These are phyloP conservation scores for Salix suchowensis DNA, from an alignment of 345 rosid species.

Conservation along the genomic window DNA sequence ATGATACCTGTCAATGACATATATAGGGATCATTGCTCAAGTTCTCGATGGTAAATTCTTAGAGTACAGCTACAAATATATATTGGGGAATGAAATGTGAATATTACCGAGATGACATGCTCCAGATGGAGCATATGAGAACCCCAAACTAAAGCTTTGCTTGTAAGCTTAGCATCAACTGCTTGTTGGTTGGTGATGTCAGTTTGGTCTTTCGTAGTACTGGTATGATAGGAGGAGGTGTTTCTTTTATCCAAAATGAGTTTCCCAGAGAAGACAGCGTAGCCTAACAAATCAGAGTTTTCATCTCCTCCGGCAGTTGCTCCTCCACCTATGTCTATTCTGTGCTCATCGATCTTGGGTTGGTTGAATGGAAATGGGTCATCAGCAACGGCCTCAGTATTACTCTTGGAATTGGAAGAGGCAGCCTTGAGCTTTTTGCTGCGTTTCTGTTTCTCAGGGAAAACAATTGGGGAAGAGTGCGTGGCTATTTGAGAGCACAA, in stretches of 20 bases:
- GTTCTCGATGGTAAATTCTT: not conserved
- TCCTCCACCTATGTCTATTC: slow-evolving; percentile 51
- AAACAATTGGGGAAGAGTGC: slow-evolving; percentile 75
- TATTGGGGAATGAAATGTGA: not conserved
- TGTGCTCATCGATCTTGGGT: slow-evolving; percentile 49
- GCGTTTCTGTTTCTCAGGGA: slow-evolving; percentile 84
- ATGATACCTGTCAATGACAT: slow-evolving; percentile 60
- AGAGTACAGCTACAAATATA: not conserved
- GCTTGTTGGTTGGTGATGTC: slow-evolving; percentile 45
- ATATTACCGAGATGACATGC: slow-evolving; percentile 70
- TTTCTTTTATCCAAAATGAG: slow-evolving; percentile 69
- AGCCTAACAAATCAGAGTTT: slow-evolving; percentile 81
- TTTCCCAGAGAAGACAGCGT: slow-evolving; percentile 65
- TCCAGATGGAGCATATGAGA: slow-evolving; percentile 62
- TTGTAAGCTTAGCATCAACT: slow-evolving; percentile 73
- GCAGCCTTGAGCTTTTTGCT: slow-evolving; percentile 60
- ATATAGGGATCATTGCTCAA: not conserved
- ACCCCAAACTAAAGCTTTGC: slow-evolving; percentile 85
- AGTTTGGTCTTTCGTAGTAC: slow-evolving; percentile 28
- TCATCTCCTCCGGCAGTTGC: slow-evolving; percentile 67
- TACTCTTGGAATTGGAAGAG: slow-evolving; percentile 45
- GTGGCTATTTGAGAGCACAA: slow-evolving; percentile 67
- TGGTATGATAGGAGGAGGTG: slow-evolving; percentile 26
- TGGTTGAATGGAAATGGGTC: slow-evolving; percentile 42
- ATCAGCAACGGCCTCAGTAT: slow-evolving; percentile 20